Base-by-base conservation (phyloP, 2,329 filamentous ascomycete species). In the Ascochyta clinopodiicola region DNA sequence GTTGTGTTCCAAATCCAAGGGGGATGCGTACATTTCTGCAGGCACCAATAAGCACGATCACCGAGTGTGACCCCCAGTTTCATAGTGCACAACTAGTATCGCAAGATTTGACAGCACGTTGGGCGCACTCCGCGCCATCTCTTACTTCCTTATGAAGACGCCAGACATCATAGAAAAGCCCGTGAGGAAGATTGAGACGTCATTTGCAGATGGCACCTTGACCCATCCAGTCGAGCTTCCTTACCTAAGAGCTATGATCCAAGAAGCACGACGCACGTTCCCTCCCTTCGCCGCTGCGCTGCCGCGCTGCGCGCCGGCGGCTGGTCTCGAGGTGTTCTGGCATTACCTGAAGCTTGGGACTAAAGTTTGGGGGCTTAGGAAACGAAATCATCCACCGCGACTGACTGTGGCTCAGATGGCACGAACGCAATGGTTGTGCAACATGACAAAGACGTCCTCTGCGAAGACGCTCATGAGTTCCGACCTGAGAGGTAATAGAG, bases 231-330 rank as follows among this genome's bases (percentile, higher is more conserved):
- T 90, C 71, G 83, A 83, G 47, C 80, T 94, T 5, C 84, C 85
- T 0, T 94, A 93, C 70, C 82, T 94, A 2, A 87, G 91, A 66
- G 90, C 89, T 2, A 87, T 86, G 49, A 83, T 94, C 64, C 89
- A 92, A 69, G 91, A 95, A 73, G 84, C 87, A 4, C 89, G 92
- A 75, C 84, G 90, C 7, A 71, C 91, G 63, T 88, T 92, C 70
- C 89, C 90, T 0, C 88, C 90, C 0, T 82, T 88, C 0, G 89
- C 89, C 0, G 78, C 92, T 8, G 85, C 87, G 0, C 78, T 92
- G 38, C 90, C 92, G 73, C 83, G 91, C 49, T 79, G 92, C 42
- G 87, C 90, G 0, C 90, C 90, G 0, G 73, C 79, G 0, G 78
- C 82, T 17, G 88, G 88, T 4, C 78, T 82, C 6, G 83, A 86